Evolutionary conservation across 495 filamentous ascomycete species (phyloP).

Genomic region (Polyplosphaeria fusca): DNA sequence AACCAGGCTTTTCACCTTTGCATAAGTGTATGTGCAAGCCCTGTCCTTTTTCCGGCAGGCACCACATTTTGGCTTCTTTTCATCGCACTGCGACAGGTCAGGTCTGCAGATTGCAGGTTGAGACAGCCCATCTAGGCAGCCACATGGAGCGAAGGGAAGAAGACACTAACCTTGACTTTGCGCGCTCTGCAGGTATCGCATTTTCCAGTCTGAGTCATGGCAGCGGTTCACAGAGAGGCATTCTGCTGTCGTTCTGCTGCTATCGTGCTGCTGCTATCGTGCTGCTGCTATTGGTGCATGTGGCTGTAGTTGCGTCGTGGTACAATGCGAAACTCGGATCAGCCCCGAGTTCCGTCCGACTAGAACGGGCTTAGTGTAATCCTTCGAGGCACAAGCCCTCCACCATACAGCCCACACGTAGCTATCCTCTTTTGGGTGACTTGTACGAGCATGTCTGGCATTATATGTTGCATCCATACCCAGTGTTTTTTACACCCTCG

Average conservation of each 20-base stretch:
- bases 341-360: too few relatives aligned
- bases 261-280: too few relatives aligned
- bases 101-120: background rate
- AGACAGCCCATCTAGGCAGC: background rate
- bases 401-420: too few relatives aligned
- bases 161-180: constrained; percentile 14
- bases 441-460: too few relatives aligned
- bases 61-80: constrained; percentile 9
- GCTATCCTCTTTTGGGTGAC: too few relatives aligned
- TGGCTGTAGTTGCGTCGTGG: too few relatives aligned
- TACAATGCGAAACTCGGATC: too few relatives aligned
- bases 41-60: constrained; percentile 1
- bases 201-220: constrained; percentile 10
- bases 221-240: background rate
- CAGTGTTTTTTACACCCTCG: too few relatives aligned
- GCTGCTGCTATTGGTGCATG: too few relatives aligned
- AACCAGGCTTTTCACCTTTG: background rate
- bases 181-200: constrained; percentile 14
- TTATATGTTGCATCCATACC: too few relatives aligned
- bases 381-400: too few relatives aligned
- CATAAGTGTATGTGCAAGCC: constrained; percentile 9
- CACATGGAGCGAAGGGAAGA: background rate
- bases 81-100: background rate
- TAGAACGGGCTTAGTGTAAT: too few relatives aligned
- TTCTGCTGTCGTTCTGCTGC: background rate